Evolutionary conservation across 768 basidiomycete genomes (phyloP), one percentile per base, ranked within the genome.

Genomic region (Suillus subaureus): DNA sequence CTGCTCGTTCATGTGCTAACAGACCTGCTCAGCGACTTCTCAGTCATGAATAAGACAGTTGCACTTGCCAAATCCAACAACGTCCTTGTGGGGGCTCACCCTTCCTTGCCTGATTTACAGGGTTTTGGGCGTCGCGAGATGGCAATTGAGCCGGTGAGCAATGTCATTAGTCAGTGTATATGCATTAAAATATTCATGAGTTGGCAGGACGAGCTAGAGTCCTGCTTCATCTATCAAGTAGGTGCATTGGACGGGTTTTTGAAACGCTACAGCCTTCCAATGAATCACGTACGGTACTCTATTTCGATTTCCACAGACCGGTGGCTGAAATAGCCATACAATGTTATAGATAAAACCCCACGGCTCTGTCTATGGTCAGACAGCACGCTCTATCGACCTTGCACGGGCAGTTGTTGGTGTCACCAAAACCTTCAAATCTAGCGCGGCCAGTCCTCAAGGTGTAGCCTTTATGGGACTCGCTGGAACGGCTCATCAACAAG

Each of bases 41-140:
- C 84, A 0, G 82, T 89, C 58, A 91, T 91, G 89, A 80, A 85
- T 67, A 79, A 83, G 70, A 90, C 89, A 0, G 87, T 89, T 3
- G 64, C 67, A 1, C 78, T 87, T 5, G 89, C 89, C 3, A 89
- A 88, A 68, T 70, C 75, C 42, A 78, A 88, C 70, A 78, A 79
- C 26, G 87, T 90, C 35, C 75, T 78, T 33, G 81, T 88, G n/a
- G 89, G 90, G 0, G 89, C 89, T 9, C 89, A 90, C 69, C 89
- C 89, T 1, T 87, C 85, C 26, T 81, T 89, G 31, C 89, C 76
- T 5, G 88, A 90, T 72, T 72, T 82, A 23, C 88, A 88, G 70
- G 88, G 88, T 0, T 90, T 90, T 64, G 89, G 89, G 6, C 74
- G 89, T 23, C 79, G 88, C 39, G 88, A 89, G 69, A 86, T 91